Percentiles rank a stretch among this genome's conserved stretches.
phyloP scores from a whole-genome alignment of 257 asterid species.

The Solanum ossicruentum region DNA sequence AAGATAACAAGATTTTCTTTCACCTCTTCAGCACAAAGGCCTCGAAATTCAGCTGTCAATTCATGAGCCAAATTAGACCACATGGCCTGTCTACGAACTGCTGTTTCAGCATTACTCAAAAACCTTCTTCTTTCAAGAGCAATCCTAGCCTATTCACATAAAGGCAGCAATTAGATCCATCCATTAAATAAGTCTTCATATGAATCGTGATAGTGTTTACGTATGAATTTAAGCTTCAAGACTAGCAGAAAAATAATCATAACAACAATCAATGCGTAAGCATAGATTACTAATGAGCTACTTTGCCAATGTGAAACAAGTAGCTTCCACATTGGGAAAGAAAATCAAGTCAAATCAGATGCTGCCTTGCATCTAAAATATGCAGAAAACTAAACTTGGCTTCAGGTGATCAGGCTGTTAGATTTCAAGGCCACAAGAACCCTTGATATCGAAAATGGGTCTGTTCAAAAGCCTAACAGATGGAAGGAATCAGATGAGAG shows the following conservation, averaged over 20 bases:
- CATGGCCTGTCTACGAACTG: conserved; percentile 86
- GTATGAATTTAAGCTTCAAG: not conserved
- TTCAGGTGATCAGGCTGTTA: not conserved
- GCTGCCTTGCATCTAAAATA: not conserved
- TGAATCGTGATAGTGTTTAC: not conserved
- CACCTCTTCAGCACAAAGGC: conserved; percentile 98
- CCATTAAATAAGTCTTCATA: not conserved
- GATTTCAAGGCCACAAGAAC: not conserved
- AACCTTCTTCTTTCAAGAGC: conserved; percentile 95
- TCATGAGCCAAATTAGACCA: conserved; percentile 99
- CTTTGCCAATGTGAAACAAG: not conserved
- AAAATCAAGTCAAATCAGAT: not conserved
- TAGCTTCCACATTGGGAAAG: not conserved
- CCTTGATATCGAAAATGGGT: not conserved
- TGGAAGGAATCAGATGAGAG: conserved; percentile 2
- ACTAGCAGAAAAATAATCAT: not conserved
- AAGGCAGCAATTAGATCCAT: not conserved
- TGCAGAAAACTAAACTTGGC: not conserved
- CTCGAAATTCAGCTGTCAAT: conserved; percentile 98
- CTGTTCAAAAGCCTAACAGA: not conserved
- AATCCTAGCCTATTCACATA: conserved; percentile 70
- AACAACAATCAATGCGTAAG: not conserved
- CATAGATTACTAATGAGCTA: not conserved
- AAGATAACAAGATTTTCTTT: not conserved
- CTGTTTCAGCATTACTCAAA: conserved; percentile 92